These are phyloP conservation scores for Trypanosomatidae sp. DNA, from an alignment of 208 protist genomes.

Conservation along the genomic window DNA sequence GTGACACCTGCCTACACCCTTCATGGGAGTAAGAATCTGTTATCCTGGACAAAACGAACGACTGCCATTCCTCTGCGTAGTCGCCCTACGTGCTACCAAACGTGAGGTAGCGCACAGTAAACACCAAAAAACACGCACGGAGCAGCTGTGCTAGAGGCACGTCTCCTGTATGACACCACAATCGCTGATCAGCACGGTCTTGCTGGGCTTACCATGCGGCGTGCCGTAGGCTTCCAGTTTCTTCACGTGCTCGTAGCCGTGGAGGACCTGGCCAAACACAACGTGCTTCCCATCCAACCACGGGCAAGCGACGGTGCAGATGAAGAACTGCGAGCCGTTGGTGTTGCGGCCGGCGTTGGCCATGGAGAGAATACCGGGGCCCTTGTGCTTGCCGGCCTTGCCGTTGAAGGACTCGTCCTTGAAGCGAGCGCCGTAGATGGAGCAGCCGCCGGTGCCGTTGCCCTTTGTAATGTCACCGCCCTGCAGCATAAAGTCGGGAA, in stretches of 20 bases:
- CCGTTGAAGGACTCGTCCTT: conserved; percentile 95
- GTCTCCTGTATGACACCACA: conserved; percentile 71
- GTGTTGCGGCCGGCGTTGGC: conserved; percentile 92
- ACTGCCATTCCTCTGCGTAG: not conserved
- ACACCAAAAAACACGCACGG: not conserved
- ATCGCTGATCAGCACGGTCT: conserved; percentile 61
- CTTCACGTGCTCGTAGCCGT: conserved; percentile 83
- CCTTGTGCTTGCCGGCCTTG: conserved; percentile 87
- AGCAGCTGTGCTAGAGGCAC: not conserved
- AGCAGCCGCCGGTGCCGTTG: conserved; percentile 94
- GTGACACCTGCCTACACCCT: not conserved
- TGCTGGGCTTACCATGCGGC: conserved; percentile 62
- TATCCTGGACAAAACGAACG: not conserved
- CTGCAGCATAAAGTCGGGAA: conserved; percentile 95
- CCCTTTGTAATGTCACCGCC: conserved; percentile 94
- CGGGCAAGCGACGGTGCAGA: conserved; percentile 80
- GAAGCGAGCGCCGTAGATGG: conserved; percentile 93
- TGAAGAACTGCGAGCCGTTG: conserved; percentile 95
- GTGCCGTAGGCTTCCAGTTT: conserved; percentile 73
- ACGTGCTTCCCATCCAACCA: conserved; percentile 96
- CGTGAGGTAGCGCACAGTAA: not conserved
- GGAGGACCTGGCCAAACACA: conserved; percentile 93
- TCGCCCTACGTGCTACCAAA: not conserved
- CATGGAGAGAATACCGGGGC: conserved; percentile 90
- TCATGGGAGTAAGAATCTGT: not conserved